Percentiles rank a stretch among this genome's conserved stretches.
Conservation (phyloP, 2,329 filamentous ascomycete genomes). For the Cladophialophora carrionii region DNA sequence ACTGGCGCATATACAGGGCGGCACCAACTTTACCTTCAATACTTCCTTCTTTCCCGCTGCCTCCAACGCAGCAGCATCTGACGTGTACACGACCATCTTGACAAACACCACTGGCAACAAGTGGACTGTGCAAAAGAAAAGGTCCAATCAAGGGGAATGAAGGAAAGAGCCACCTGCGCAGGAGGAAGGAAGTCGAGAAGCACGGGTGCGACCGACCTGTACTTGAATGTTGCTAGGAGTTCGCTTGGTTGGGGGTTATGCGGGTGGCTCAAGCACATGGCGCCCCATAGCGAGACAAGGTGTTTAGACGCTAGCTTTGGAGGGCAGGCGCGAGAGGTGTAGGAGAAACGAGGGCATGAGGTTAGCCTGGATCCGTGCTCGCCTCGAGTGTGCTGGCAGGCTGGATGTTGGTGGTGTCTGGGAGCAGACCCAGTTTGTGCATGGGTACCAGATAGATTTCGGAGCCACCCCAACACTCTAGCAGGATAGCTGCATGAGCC, state of each 20-base stretch:
- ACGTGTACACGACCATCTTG: conserved; percentile 28
- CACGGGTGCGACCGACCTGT: conserved; percentile 7
- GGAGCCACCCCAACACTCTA: not conserved
- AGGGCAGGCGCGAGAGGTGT: conserved; percentile 16
- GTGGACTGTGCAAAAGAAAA: conserved; percentile 1
- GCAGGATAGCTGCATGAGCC: not conserved
- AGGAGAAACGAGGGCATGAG: conserved; percentile 8
- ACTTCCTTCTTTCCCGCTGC: conserved; percentile 33
- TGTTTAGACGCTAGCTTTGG: conserved; percentile 20
- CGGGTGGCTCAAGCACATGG: conserved; percentile 14
- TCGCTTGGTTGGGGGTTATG: conserved; percentile 12
- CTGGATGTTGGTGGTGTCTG: conserved; percentile 2
- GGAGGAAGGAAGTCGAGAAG: conserved; percentile 1
- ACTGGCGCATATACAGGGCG: not conserved
- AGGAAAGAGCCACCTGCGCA: conserved; percentile 4
- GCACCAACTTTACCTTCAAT: conserved; percentile 24
- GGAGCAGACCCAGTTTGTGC: not conserved
- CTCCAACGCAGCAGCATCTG: conserved; percentile 32
- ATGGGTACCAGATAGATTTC: conserved; percentile 4
- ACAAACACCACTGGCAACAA: not conserved
- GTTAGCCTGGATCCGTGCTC: conserved; percentile 2
- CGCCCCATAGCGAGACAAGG: conserved; percentile 18
- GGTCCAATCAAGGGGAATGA: not conserved
- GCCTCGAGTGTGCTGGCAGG: conserved; percentile 10
- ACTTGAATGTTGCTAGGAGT: conserved; percentile 14